Evolutionary conservation across 495 filamentous ascomycete species (phyloP).

Genomic region (Xylaria curta): DNA sequence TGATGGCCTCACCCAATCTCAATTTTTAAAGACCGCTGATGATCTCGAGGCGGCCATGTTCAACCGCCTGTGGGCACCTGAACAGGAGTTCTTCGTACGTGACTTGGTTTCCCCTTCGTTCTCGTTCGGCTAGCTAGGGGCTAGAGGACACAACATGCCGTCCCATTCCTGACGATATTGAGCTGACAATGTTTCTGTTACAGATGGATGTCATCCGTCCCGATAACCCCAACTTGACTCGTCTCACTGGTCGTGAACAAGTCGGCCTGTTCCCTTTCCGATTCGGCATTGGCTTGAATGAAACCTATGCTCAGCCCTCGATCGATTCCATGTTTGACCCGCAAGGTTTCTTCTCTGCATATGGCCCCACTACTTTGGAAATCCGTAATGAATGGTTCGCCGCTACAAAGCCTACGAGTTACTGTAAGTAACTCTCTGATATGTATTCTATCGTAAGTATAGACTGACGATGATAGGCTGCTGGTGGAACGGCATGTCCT

Average conservation of each 20-base stretch:
- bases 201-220: constrained; percentile 48
- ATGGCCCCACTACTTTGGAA: constrained; percentile 54
- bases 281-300: constrained; percentile 48
- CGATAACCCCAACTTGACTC: constrained; percentile 43
- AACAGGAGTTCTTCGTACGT: constrained; percentile 49
- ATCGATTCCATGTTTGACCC: constrained; percentile 45
- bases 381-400: constrained; percentile 49
- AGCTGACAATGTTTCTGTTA: constrained; percentile 1
- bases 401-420: constrained; percentile 44
- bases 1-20: constrained; percentile 33
- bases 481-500: constrained; percentile 55
- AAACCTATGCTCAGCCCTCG: constrained; percentile 39
- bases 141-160: neutral
- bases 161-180: neutral
- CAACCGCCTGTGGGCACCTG: constrained; percentile 46
- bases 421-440: constrained; percentile 36
- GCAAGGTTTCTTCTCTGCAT: constrained; percentile 47
- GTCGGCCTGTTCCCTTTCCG: constrained; percentile 54
- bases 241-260: constrained; percentile 46
- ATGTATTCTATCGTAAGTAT: neutral
- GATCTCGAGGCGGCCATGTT: constrained; percentile 47
- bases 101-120: neutral
- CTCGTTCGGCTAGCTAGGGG: neutral
- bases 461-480: constrained; percentile 37
- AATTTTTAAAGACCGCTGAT: constrained; percentile 43